Evolutionary conservation across 2,329 filamentous ascomycete species (phyloP), one percentile per base, ranked within the genome.

Genomic region (Gyromitra esculenta): DNA sequence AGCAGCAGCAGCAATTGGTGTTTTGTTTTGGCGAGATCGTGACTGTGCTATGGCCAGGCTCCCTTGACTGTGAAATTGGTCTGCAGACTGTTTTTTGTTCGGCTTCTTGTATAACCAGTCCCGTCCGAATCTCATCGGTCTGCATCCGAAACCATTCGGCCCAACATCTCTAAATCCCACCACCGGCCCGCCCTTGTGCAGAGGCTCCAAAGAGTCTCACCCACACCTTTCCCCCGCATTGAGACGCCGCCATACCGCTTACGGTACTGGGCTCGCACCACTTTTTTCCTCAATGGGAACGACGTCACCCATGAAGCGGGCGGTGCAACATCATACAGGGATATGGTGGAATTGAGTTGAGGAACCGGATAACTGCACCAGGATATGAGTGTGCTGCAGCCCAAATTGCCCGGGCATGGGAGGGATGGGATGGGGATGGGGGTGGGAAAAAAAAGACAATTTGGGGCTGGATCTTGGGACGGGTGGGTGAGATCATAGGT

Each of bases 241-340:
- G 5, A 52, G 52, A 52, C 35, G n/a, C 39, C 45, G n/a, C 39
- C 37, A 45, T 35, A 21, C 37, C 57, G 6, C 39, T 60, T n/a
- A 39, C 56, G 15, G 43, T 39, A 43, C 35, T 21, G 41, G 35
- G 68, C 59, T 71, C 68, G 64, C 69, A 72, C 69, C 59, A 65
- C 39, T 48, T 57, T 45, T 21, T 57, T 48, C 69, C 25, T 15
- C 8, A 48, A 59, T 48, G n/a, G 37, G 59, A 39, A 8, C 69
- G 69, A 72, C 60, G 69, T 72, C 69, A 72, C 69, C 50, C 59
- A 43, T 13, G 37, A 35, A 39, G 37, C 18, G 50, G 60, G 50
- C 18, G 48, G 66, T 69, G 66, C 54, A 69, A 60, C 45, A 9
- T 45, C n/a, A 31, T 7, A 41, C 39, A 65, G 69, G 60, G 69